Percentiles rank a stretch among this genome's conserved stretches.
Conservation (phyloP, 2,329 filamentous ascomycete species). For the Eutypella sp. region DNA sequence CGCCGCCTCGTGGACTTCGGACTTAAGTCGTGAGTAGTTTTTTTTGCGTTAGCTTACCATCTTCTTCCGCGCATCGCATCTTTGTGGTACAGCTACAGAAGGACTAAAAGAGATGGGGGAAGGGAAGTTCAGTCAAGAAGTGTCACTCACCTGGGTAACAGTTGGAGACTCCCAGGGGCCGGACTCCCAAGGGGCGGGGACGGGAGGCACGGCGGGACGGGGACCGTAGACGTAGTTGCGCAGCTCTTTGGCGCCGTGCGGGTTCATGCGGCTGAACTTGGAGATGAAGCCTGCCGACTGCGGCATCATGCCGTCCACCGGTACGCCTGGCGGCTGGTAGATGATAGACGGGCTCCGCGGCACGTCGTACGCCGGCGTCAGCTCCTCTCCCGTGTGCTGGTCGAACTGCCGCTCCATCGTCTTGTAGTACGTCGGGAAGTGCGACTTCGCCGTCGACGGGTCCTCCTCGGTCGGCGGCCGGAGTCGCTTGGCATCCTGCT, state of each 20-base stretch:
- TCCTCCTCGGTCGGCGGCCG: conserved; percentile 15
- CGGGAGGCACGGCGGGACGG: too few species aligned
- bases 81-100: background rate
- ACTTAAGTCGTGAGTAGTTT: conserved; percentile 9
- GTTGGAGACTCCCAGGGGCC: conserved; percentile 2
- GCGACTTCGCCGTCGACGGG: background rate
- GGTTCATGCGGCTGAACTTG: conserved; percentile 28
- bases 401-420: conserved; percentile 20
- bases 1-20: conserved; percentile 11
- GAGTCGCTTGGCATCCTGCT: conserved; percentile 4
- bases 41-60: background rate
- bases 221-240: conserved; percentile 14
- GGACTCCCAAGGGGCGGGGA: too few species aligned
- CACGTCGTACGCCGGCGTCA: conserved; percentile 20
- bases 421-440: conserved; percentile 6
- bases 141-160: conserved; percentile 14
- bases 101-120: background rate
- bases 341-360: conserved; percentile 20
- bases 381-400: conserved; percentile 14
- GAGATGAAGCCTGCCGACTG: conserved; percentile 13
- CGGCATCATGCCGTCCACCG: conserved; percentile 6
- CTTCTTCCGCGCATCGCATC: too few species aligned
- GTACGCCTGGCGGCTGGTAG: conserved; percentile 17
- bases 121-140: background rate
- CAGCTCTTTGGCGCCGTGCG: conserved; percentile 17